Evolutionary conservation across 2,329 filamentous ascomycete species (phyloP), one percentile per base, ranked within the genome.

Genomic region (Botryotinia globosa): DNA sequence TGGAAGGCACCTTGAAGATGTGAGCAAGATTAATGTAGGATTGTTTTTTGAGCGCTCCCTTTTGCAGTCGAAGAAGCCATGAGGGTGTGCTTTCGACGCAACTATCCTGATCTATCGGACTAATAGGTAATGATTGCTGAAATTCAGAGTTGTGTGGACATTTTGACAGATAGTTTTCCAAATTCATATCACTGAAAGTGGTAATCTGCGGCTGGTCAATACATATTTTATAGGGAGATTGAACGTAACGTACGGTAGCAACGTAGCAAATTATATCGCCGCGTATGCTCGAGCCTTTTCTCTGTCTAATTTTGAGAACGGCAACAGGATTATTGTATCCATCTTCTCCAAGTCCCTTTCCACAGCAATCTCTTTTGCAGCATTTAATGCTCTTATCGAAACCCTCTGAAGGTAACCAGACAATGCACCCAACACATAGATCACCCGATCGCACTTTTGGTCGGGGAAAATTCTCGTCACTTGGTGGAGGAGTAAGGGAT

Each of bases 181-280:
- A 48, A 14, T 58, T 29, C n/a, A 59, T 74, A 59, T 67, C 59
- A n/a, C 34, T 72, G 32, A 76, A 76, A 12, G 75, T 74, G 16
- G 75, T 76, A 9, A 76, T 39, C 75, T 69, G 59, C n/a, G 29
- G 22, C 32, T n/a, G 3, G 39, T 69, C n/a, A 69, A 32, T 37
- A 68, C 29, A 22, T 29, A 5, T 25, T 25, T 32, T 5, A 8
- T 25, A 20, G 14, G n/a, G 16, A 9, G 7, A 20, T 8, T 14
- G 18, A 32, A 10, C 20, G 34, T 1, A 56, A 62, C 73, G 54
- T 72, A 77, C 76, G 29, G 62, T 72, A 42, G 72, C 74, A 22
- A 77, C 73, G 61, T 73, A 74, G 51, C 76, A 77, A 20, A 77
- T 63, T 20, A 76, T n/a, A 39, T 77, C 75, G 32, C 75, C 76